Base-by-base conservation (phyloP, 2,329 filamentous ascomycete species). In the Nigrospora osmanthi region DNA sequence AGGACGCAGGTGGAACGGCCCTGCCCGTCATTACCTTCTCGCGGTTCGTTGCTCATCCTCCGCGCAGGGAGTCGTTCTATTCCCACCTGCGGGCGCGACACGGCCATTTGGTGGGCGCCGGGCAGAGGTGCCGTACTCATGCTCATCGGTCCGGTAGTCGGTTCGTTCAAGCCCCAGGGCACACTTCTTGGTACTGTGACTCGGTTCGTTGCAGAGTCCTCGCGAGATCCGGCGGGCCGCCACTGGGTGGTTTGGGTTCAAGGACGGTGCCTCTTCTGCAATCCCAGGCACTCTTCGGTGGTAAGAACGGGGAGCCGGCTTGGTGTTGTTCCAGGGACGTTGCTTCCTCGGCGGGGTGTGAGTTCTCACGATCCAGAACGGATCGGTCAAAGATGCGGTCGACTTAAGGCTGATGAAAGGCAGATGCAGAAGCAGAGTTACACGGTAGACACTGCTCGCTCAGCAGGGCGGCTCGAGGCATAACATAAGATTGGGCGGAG, bases 11-110 rank as follows among this genome's bases (percentile, higher is more conserved):
- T 6, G 7, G 23, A 28, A 10, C 23, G 23, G 23, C 23, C 23
- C 6, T 7, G 23, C 7, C 23, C 23, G 23, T 7, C 5, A 28
- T 28, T 42, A 42, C 40, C 40, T 42, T 42, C 40, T 44, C 59
- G 56, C 35, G 86, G 87, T 63, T 93, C 86, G 56, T 80, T 84
- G 64, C 76, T 81, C 65, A 80, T 72, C 36, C 85, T 81, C 51
- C 84, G 80, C 44, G 82, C 75, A 23, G 85, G 84, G 53, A 91
- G 70, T 49, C 87, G 80, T 67, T 90, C 85, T 63, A 91, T 91
- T 61, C 85, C 84, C 58, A 90, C 83, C 69, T 87, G 84, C 28
- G 85, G 84, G 57, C 87, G 78, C 52, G 85, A 80, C 75, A 88
- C 84, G 60, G 69, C 65, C 48, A 73, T 64, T 30, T 71, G 69